A percentile compares a stretch with the other conserved stretches of the same genome.
Evolutionary conservation across 1,139 yeast genomes (phyloP).

Genomic region (Suhomyces atakaporum): DNA sequence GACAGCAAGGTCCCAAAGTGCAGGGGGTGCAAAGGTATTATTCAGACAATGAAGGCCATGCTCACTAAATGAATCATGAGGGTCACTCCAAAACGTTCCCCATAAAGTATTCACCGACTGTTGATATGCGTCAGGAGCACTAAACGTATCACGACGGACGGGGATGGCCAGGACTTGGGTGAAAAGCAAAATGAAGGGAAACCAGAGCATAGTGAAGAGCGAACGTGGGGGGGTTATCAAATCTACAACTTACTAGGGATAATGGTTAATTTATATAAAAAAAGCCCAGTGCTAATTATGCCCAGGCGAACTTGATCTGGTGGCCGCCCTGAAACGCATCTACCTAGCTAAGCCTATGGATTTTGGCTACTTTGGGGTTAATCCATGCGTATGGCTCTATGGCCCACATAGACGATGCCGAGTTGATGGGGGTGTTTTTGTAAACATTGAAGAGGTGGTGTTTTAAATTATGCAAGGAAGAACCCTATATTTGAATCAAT

Average conservation of each 20-base stretch:
- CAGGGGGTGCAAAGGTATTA: constrained; percentile 9
- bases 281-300: no score
- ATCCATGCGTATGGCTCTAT: no score
- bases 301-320: not conserved
- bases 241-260: not conserved
- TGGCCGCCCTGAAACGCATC: not conserved
- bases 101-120: constrained; percentile 5
- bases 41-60: constrained; percentile 10
- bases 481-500: not conserved
- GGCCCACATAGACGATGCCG: no score
- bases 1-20: constrained; percentile 17
- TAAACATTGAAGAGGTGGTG: no score
- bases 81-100: constrained; percentile 15
- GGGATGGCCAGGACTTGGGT: not conserved
- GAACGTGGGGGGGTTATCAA: constrained; percentile 1
- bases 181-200: constrained; percentile 2
- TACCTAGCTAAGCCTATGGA: not conserved
- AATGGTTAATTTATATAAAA: not conserved
- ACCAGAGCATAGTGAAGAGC: constrained; percentile 4
- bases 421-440: not conserved
- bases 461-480: constrained; percentile 1
- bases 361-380: not conserved
- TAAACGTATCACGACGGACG: not conserved
- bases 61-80: constrained; percentile 10
- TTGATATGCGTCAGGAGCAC: constrained; percentile 4